Conservation (phyloP, 2,329 filamentous ascomycete species). For the Colletotrichum truncatum region DNA sequence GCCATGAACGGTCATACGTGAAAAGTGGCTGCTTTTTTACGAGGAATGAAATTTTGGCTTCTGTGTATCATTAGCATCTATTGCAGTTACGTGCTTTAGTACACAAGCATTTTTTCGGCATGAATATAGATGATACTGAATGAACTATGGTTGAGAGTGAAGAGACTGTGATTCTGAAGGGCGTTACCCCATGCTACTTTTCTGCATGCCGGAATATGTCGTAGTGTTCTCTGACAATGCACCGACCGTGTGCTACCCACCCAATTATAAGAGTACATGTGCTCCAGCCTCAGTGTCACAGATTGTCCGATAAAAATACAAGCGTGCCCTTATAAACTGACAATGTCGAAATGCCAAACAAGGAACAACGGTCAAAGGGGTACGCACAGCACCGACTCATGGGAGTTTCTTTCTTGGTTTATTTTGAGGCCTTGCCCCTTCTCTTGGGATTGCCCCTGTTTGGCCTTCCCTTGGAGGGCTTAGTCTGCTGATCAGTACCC, state of each 20-base stretch:
- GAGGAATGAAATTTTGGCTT: not conserved
- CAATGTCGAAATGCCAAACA: not conserved
- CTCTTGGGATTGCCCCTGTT: constrained; percentile 65
- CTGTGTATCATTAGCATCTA: not conserved
- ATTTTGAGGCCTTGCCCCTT: constrained; percentile 45
- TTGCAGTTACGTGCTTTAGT: not conserved
- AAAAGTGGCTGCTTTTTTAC: not conserved
- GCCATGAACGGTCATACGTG: constrained; percentile 44
- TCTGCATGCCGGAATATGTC: not conserved
- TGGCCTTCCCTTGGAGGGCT: constrained; percentile 63
- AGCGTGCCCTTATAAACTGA: not conserved
- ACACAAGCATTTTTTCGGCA: not conserved
- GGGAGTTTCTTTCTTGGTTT: not conserved
- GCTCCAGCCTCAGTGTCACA: not conserved
- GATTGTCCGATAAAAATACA: constrained; percentile 1
- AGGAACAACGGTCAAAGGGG: not conserved
- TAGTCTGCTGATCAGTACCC: constrained; percentile 67
- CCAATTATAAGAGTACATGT: constrained; percentile 18
- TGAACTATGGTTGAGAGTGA: constrained; percentile 9
- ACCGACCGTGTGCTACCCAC: constrained; percentile 1
- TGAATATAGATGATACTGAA: not conserved
- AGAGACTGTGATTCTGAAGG: constrained; percentile 21
- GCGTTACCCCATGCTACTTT: not conserved
- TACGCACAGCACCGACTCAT: not conserved
- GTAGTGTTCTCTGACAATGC: constrained; percentile 7